These are phyloP conservation scores for Ganoderma lingzhi DNA, from an alignment of 1,284 basidiomycete species.

Conservation along the genomic window DNA sequence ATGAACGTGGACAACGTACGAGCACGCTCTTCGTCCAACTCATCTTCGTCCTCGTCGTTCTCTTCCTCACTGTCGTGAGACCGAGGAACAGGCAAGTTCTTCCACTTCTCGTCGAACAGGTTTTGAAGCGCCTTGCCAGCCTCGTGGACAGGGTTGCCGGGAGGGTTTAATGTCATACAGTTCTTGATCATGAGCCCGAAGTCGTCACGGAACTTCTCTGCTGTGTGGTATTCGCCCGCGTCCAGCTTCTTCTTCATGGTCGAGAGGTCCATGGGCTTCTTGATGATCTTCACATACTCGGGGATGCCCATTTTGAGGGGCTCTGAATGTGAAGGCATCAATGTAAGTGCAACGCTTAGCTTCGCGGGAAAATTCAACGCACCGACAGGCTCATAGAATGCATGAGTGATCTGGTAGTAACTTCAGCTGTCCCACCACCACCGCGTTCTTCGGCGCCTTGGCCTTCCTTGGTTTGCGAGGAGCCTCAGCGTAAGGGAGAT, in stretches of 20 bases:
- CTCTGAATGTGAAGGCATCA: slow-evolving; percentile 52
- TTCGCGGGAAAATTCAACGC: slow-evolving; percentile 44
- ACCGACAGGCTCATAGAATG: slow-evolving; percentile 82
- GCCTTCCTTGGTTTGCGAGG: slow-evolving; percentile 74
- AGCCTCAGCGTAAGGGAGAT: slow-evolving; percentile 83
- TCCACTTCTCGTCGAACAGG: no score
- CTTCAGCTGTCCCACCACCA: slow-evolving; percentile 86
- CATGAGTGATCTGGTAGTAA: slow-evolving; percentile 61
- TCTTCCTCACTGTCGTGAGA: slow-evolving; percentile 52
- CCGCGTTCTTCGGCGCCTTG: slow-evolving; percentile 71
- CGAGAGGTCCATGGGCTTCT: slow-evolving; percentile 94
- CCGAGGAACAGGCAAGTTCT: no score
- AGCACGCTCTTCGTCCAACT: slow-evolving; percentile 51
- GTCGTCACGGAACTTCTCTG: slow-evolving; percentile 87
- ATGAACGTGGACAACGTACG: slow-evolving; percentile 50
- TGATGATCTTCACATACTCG: slow-evolving; percentile 87
- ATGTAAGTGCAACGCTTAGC: background rate
- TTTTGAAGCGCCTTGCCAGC: no score
- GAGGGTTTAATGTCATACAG: no score
- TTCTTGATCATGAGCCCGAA: slow-evolving; percentile 86
- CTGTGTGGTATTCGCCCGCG: slow-evolving; percentile 75
- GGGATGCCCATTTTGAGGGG: slow-evolving; percentile 85
- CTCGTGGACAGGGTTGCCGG: no score
- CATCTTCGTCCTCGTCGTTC: slow-evolving; percentile 55
- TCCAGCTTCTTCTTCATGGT: slow-evolving; percentile 90